These are phyloP conservation scores for Lactifluus piperatus DNA, from an alignment of 768 basidiomycete genomes.

Conservation along the genomic window DNA sequence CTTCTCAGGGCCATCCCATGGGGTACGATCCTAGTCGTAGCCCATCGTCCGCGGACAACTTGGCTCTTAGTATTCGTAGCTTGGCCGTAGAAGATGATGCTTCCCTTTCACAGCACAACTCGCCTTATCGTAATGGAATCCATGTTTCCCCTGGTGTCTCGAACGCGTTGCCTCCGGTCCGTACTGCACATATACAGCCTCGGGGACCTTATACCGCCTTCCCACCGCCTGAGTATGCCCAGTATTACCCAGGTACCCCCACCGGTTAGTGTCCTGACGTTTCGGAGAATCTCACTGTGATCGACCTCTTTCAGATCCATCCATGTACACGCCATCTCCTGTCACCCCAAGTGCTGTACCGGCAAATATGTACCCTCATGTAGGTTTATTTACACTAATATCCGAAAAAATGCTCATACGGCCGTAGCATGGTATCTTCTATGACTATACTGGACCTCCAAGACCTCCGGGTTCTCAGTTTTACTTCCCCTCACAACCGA, in stretches of 20 bases:
- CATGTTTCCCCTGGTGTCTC: slow-evolving; percentile 27
- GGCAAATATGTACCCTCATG: slow-evolving; percentile 40
- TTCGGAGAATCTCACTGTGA: slow-evolving; percentile 45
- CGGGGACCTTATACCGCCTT: slow-evolving; percentile 42
- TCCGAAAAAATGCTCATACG: slow-evolving; percentile 34
- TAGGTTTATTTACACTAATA: slow-evolving; percentile 31
- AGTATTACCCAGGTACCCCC: slow-evolving; percentile 47
- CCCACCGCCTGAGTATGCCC: slow-evolving; percentile 48
- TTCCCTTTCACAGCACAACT: slow-evolving; percentile 25
- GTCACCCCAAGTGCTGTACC: slow-evolving; percentile 35
- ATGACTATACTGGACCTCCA: slow-evolving; percentile 43
- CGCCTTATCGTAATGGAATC: slow-evolving; percentile 30
- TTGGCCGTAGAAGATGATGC: slow-evolving; percentile 53
- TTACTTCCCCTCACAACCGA: slow-evolving; percentile 50
- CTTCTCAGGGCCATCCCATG: slow-evolving; percentile 20
- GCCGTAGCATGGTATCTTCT: slow-evolving; percentile 40
- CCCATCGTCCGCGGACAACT: slow-evolving; percentile 37
- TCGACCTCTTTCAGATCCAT: slow-evolving; percentile 39
- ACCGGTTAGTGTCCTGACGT: slow-evolving; percentile 33
- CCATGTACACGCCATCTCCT: slow-evolving; percentile 41
- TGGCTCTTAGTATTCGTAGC: slow-evolving; percentile 50
- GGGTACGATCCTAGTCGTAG: slow-evolving; percentile 33
- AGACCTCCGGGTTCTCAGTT: slow-evolving; percentile 47
- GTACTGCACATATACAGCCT: slow-evolving; percentile 36
- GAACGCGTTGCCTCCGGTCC: slow-evolving; percentile 31